A percentile compares a stretch with the other conserved stretches of the same genome.
phyloP scores from a whole-genome alignment of 495 filamentous ascomycete species.

The Annulohypoxylon stygium region DNA sequence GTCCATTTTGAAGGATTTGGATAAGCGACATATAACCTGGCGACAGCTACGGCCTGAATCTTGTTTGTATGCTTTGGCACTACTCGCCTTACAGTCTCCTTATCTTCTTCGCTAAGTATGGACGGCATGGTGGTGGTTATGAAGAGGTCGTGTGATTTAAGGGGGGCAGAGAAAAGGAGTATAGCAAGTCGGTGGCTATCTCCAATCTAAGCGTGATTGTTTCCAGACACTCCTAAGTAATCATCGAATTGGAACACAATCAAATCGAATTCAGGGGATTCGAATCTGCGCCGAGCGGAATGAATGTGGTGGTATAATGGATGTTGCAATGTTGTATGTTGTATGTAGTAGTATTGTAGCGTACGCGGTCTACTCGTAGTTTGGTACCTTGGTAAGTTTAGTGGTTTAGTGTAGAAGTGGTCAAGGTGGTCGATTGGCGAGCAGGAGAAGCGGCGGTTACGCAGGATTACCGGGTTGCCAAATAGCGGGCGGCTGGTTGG shows the following conservation, averaged over 20 bases:
- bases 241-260: slow-evolving; percentile 41
- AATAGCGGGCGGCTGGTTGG: slow-evolving; percentile 30
- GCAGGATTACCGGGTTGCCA: slow-evolving; percentile 24
- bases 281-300: slow-evolving; percentile 23
- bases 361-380: slow-evolving; percentile 33
- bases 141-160: slow-evolving; percentile 38
- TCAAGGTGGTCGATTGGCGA: slow-evolving; percentile 34
- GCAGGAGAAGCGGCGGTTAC: slow-evolving; percentile 32
- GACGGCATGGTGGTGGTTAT: slow-evolving; percentile 76
- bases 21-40: slow-evolving; percentile 92
- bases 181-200: slow-evolving; percentile 33
- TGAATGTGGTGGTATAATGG: neutral
- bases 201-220: slow-evolving; percentile 25
- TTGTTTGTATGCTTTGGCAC: slow-evolving; percentile 95
- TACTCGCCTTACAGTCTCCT: slow-evolving; percentile 89
- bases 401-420: slow-evolving; percentile 15
- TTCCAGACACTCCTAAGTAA: slow-evolving; percentile 29
- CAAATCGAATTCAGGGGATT: slow-evolving; percentile 28
- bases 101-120: slow-evolving; percentile 89
- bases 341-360: slow-evolving; percentile 8
- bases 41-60: slow-evolving; percentile 93
- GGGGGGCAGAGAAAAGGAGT: slow-evolving; percentile 24
- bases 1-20: slow-evolving; percentile 90
- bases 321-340: neutral
- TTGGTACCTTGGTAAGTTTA: slow-evolving; percentile 13